phyloP scores from a whole-genome alignment of 2,329 filamentous ascomycete species.

The Polychaeton citri region DNA sequence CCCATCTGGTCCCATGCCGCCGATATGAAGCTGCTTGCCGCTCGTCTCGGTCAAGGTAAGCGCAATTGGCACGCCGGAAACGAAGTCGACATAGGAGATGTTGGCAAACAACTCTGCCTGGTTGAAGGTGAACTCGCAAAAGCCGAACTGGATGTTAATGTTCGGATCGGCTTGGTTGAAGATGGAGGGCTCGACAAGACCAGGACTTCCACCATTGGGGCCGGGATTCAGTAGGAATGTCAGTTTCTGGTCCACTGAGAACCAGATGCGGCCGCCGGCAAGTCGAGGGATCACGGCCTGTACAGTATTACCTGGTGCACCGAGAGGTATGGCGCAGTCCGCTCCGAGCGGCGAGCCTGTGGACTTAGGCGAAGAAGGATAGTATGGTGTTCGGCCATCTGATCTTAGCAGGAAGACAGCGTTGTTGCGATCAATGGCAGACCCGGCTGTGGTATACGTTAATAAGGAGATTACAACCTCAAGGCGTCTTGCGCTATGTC shows the following conservation, averaged over 20 bases:
- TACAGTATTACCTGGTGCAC: conserved; percentile 19
- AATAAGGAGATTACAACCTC: neutral
- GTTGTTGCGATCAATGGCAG: conserved; percentile 21
- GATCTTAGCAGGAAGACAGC: conserved; percentile 20
- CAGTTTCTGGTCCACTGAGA: conserved; percentile 22
- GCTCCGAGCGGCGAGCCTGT: conserved; percentile 22
- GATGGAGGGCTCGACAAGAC: conserved; percentile 22
- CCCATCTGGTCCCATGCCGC: conserved; percentile 46
- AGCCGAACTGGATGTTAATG: conserved; percentile 31
- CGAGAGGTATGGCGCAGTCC: conserved; percentile 33
- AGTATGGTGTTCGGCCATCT: conserved; percentile 23
- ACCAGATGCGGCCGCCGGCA: conserved; percentile 31
- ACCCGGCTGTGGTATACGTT: conserved; percentile 12
- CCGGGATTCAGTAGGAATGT: conserved; percentile 23
- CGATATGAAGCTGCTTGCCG: conserved; percentile 34
- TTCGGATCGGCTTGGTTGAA: conserved; percentile 30
- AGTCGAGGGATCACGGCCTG: conserved; percentile 22
- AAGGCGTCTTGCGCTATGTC: no score
- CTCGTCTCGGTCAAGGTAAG: conserved; percentile 24
- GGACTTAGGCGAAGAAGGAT: conserved; percentile 18
- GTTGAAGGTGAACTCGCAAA: conserved; percentile 37
- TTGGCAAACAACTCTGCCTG: conserved; percentile 33
- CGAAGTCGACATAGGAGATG: conserved; percentile 26
- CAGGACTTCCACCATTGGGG: conserved; percentile 16
- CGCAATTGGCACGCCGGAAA: conserved; percentile 26